Evolutionary conservation across 2,329 filamentous ascomycete genomes (phyloP).

Genomic region (Epichloe typhina): DNA sequence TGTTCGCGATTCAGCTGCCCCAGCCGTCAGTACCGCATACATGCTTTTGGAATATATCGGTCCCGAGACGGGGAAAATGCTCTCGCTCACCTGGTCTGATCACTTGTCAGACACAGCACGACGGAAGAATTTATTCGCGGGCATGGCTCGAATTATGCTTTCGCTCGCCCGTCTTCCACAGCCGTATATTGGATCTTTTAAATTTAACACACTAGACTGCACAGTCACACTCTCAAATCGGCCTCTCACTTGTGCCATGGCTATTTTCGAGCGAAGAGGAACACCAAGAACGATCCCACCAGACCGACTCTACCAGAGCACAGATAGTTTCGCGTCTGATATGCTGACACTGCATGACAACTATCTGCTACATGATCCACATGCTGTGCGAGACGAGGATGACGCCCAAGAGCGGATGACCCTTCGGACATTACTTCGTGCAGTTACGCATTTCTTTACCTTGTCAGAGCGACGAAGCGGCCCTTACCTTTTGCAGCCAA

Average conservation of each 20-base stretch:
- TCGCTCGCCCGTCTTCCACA: conserved; percentile 10
- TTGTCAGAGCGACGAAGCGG: conserved; percentile 10
- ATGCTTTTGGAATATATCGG: conserved; percentile 13
- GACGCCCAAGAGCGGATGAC: conserved; percentile 19
- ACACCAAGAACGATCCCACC: conserved; percentile 18
- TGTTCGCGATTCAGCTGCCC: conserved; percentile 2
- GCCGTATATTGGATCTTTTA: conserved; percentile 11
- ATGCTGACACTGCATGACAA: conserved; percentile 16
- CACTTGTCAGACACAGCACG: conserved; percentile 6
- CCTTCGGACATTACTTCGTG: conserved; percentile 12
- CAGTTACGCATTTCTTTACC: conserved; percentile 16
- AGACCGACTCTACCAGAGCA: conserved; percentile 17
- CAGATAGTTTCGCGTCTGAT: conserved; percentile 15
- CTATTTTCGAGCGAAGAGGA: conserved; percentile 19
- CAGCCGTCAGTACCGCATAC: conserved; percentile 7
- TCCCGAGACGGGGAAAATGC: conserved; percentile 10
- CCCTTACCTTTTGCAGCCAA: conserved; percentile 16
- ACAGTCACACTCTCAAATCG: conserved; percentile 18
- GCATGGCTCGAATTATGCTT: conserved; percentile 12
- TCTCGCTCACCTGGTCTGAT: conserved; percentile 10
- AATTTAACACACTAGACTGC: conserved; percentile 11
- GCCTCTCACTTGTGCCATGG: conserved; percentile 8
- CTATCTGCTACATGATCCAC: conserved; percentile 15
- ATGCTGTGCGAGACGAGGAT: conserved; percentile 12
- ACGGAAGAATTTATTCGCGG: conserved; percentile 8